Evolutionary conservation across 495 filamentous ascomycete genomes (phyloP).

Genomic region (Penicillium crystallinum): DNA sequence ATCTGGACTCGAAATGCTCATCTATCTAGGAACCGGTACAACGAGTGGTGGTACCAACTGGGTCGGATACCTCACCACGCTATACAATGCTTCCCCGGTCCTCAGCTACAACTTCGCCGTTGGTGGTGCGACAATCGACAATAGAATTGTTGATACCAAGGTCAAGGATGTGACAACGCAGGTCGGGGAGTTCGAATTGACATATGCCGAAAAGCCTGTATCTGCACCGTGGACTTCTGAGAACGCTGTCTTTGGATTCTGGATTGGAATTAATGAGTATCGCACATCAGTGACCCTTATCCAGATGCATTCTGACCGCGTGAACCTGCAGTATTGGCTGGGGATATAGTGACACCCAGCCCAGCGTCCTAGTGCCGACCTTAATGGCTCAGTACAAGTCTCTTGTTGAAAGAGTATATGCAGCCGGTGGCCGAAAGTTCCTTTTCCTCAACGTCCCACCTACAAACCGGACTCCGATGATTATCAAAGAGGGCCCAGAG

Average conservation of each 20-base stretch:
- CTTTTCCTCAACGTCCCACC: constrained; percentile 70
- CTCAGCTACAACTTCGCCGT: constrained; percentile 53
- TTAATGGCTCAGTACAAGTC: constrained; percentile 58
- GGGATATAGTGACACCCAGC: constrained; percentile 46
- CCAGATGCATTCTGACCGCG: background rate
- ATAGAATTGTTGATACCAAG: constrained; percentile 33
- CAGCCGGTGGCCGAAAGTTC: constrained; percentile 65
- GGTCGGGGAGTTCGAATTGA: constrained; percentile 24
- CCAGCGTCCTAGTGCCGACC: constrained; percentile 38
- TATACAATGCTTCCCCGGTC: constrained; percentile 48
- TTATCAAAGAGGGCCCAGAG: constrained; percentile 26
- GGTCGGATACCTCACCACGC: constrained; percentile 51
- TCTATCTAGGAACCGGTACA: constrained; percentile 37
- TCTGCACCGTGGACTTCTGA: constrained; percentile 56
- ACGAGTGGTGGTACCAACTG: constrained; percentile 48
- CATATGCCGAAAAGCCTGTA: constrained; percentile 26
- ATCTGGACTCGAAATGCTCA: background rate
- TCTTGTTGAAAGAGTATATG: constrained; percentile 54
- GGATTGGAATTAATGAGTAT: constrained; percentile 75
- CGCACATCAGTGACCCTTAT: background rate
- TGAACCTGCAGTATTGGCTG: constrained; percentile 50
- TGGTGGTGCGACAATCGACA: constrained; percentile 57
- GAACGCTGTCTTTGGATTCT: constrained; percentile 62
- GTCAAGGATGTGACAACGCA: constrained; percentile 29
- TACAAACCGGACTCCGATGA: constrained; percentile 57